Percentiles rank a stretch among this genome's conserved stretches.
Conservation (phyloP, 2,329 filamentous ascomycete species). For the Phialophora tarda region DNA sequence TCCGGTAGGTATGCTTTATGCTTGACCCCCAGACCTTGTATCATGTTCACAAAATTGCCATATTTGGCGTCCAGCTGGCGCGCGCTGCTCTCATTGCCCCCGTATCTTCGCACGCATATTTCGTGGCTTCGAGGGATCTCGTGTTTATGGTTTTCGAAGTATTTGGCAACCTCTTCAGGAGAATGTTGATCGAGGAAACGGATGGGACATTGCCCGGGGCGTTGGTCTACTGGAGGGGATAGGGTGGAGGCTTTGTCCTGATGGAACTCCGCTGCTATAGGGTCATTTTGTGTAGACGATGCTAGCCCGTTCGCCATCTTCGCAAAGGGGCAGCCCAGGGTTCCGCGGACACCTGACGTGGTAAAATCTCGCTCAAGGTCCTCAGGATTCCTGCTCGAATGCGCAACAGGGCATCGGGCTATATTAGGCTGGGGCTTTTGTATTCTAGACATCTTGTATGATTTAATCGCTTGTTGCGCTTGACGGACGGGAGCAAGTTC, state of each 20-base stretch:
- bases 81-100: slow-evolving; percentile 83
- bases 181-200: slow-evolving; percentile 91
- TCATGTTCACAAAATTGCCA: slow-evolving; percentile 90
- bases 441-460: slow-evolving; percentile 28
- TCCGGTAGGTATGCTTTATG: slow-evolving; percentile 84
- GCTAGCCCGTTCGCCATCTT: slow-evolving; percentile 50
- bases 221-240: slow-evolving; percentile 56
- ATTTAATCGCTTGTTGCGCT: slow-evolving; percentile 23
- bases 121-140: slow-evolving; percentile 92
- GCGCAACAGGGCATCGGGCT: slow-evolving; percentile 39
- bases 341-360: slow-evolving; percentile 78
- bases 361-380: slow-evolving; percentile 89
- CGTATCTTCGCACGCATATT: slow-evolving; percentile 86
- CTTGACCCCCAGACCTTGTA: slow-evolving; percentile 83
- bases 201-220: slow-evolving; percentile 79
- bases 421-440: slow-evolving; percentile 10
- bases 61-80: slow-evolving; percentile 92
- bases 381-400: slow-evolving; percentile 29
- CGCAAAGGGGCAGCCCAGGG: slow-evolving; percentile 80
- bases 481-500: slow-evolving; percentile 14
- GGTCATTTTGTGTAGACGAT: slow-evolving; percentile 52
- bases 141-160: slow-evolving; percentile 94
- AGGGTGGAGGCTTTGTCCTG: slow-evolving; percentile 55
- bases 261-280: slow-evolving; percentile 57
- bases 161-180: slow-evolving; percentile 88